Evolutionary conservation across 495 filamentous ascomycete species (phyloP), one percentile per base, ranked within the genome.

Genomic region (Hypomontagnella monticulosa): DNA sequence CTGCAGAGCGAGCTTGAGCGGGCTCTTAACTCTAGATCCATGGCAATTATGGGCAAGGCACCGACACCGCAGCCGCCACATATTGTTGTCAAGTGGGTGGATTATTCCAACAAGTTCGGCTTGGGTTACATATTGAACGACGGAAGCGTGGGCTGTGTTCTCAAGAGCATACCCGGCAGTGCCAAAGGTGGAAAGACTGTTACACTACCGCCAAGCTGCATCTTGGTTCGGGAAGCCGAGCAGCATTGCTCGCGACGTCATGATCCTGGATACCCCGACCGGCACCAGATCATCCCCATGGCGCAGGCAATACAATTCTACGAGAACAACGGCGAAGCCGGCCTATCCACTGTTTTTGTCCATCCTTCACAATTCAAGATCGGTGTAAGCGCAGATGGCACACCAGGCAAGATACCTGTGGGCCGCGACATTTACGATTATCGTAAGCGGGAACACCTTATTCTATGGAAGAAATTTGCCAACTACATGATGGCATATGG

Each of bases 31-130:
- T 73, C 80, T 34, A 78, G 82, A 23, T 81, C 83, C 7, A 83
- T 81, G 75, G 81, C 80, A 1, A 74, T 84, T 16, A 60, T 82
- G 4, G 52, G 78, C 7, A 78, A 79, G 63, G 69, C 74, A 20
- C 72, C 72, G 33, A 71, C 76, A 3, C 76, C 79, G 19, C 60
- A 80, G 0, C 73, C 75, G 14, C 81, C 82, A 4, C 80, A 81
- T 30, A 80, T 88, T 27, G 90, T 96, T 18, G 88, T 93, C 18
- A 95, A 94, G 72, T 96, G 92, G 92, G 92, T 96, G n/a, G 92
- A 96, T 68, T 96, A 95, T 67, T 93, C 92, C 20, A 95, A 95
- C 74, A 91, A 92, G 66, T 93, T 93, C 69, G 92, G 92, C 0
- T 83, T 94, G 37, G 92, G 92, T 4, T 96, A 96, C 63, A 91